Base-by-base conservation (phyloP, 1,139 yeast species). In the Geotrichum aggregatum region DNA sequence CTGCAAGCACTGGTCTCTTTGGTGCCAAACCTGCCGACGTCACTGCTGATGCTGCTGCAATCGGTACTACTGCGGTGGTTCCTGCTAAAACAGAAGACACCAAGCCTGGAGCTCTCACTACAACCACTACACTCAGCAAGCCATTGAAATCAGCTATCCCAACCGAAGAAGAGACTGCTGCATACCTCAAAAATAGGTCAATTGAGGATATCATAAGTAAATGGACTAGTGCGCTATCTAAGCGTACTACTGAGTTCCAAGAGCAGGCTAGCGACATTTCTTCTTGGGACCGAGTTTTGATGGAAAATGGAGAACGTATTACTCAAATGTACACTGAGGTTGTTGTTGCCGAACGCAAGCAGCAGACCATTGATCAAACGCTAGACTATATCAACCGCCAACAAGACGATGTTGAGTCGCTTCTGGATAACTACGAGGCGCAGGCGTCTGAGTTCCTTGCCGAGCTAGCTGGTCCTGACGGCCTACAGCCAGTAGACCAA, bases 161-260 rank as follows among this genome's bases (percentile, higher is more conserved):
- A 50, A 62, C 58, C 40, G 65, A 59, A 50, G 68, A 60, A 64
- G 71, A 59, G 47, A 71, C 68, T 49, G 86, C 89, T 26, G 80
- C 88, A 2, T 84, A 95, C 8, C 77, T 94, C 48, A 89, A 87
- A 62, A 92, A 92, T 71, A 88, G 88, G 66, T 88, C 96, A 1
- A 75, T 94, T 66, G 98, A 92, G 63, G 98, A 92, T 66, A 77
- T 92, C 58, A 86, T 94, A 49, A 80, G 89, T 31, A 89, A 86
- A 69, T 94, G 98, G 99, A 86, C 97, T 1, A 80, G 82, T 54
- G 95, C 94, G 61, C 72, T 92, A 56, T 76, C 91, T 3, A 76
- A 79, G 21, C 82, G 95, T 0, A 79, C 92, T 1, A 75, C 76
- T 28, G 83, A 87, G 35, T 92, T 91, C 70, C 84, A 84, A 56